phyloP scores from a whole-genome alignment of 2,329 filamentous ascomycete species.

The Neonectria hederae region DNA sequence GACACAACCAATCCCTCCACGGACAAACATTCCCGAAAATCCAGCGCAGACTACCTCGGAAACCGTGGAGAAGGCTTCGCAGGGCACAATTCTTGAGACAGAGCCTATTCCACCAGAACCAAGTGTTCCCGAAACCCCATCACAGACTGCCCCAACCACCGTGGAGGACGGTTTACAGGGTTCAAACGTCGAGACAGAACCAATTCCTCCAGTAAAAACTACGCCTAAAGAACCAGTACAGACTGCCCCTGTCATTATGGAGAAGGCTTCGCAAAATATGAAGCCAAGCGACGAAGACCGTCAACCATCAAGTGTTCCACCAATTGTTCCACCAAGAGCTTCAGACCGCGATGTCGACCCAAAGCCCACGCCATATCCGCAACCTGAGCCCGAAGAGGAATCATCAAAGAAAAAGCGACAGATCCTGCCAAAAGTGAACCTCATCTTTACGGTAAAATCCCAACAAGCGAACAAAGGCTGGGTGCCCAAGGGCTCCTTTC shows the following conservation, averaged over 20 bases:
- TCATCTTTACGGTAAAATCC: constrained; percentile 8
- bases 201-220: not conserved
- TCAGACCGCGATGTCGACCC: not conserved
- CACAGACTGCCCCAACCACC: not conserved
- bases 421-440: not conserved
- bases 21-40: not conserved
- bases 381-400: not conserved
- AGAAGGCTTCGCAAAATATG: not conserved
- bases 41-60: not conserved
- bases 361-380: not conserved
- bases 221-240: not conserved
- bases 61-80: not conserved
- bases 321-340: not conserved
- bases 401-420: not conserved
- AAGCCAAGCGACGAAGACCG: not conserved
- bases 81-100: not conserved
- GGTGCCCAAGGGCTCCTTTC: constrained; percentile 1
- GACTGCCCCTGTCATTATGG: not conserved
- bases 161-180: not conserved
- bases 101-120: too few species aligned
- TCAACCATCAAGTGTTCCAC: not conserved
- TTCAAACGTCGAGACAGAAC: not conserved
- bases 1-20: not conserved
- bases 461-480: not conserved
- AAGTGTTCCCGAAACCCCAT: not conserved